Base-by-base conservation (phyloP, 495 filamentous ascomycete species). In the Niebla homalea region DNA sequence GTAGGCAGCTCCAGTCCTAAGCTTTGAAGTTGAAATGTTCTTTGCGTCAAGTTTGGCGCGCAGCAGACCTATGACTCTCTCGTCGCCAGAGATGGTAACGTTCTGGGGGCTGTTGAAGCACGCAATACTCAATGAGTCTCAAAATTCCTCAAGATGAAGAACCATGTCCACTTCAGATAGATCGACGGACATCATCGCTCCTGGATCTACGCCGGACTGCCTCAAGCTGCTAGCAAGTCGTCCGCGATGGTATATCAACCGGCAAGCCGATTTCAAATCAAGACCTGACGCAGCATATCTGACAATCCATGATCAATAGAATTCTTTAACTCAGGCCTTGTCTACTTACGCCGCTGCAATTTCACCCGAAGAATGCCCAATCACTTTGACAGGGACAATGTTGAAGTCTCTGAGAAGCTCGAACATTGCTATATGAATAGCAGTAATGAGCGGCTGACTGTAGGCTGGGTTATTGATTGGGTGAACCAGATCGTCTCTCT, bases 1-100 rank as follows among this genome's bases (percentile, higher is more conserved):
- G 47, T 75, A 78, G 18, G 73, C 74, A n/a, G 68, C 63, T 37
- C 72, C 70, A 23, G 76, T 68, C 38, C 67, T 61, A 2, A 78
- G 64, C 26, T 67, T 67, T 49, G 73, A 63, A 51, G 67, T 67
- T 59, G 77, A 76, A 19, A 70, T 51, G 39, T 66, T 54, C 22
- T 50, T 19, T 16, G 42, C 26, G n/a, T 45, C 35, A 23, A 60
- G 23, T 4, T 15, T 29, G 15, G 36, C 21, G 11, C 52, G 25
- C 12, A 60, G 26, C 4, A 29, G 50, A 23, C 53, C 25, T 18
- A 70, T 46, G 1, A 55, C 59, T 7, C 10, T 14, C 0, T 14
- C 22, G 50, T 64, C 57, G 11, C 63, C 63, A 36, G 55, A 57
- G 5, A 66, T 19, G 11, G 63, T 66, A 14, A 60, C 53, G 47